phyloP scores from a whole-genome alignment of 192 early-diverging fungal species.

The Coemansia umbellata region DNA sequence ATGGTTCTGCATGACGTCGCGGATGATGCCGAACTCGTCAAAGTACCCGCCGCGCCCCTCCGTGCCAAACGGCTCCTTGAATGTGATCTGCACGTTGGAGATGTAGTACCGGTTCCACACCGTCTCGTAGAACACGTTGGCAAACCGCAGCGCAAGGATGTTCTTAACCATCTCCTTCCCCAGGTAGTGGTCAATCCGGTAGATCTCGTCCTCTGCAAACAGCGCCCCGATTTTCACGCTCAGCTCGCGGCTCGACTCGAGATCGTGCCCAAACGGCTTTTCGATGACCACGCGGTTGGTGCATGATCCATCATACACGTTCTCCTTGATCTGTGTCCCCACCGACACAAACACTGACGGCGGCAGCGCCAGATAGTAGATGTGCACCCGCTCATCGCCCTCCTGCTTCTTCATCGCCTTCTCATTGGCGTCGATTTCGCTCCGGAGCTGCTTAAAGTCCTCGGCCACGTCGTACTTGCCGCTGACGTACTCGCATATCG shows the following conservation, averaged over 20 bases:
- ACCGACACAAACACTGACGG: slow-evolving; percentile 93
- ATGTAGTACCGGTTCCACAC: slow-evolving; percentile 89
- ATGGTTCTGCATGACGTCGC: slow-evolving; percentile 95
- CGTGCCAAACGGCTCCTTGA: slow-evolving; percentile 97
- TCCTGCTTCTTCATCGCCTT: slow-evolving; percentile 27
- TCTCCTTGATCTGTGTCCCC: slow-evolving; percentile 63
- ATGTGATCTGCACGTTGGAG: slow-evolving; percentile 94
- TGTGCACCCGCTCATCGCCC: slow-evolving; percentile 57
- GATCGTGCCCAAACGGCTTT: slow-evolving; percentile 96
- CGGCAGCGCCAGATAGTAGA: slow-evolving; percentile 96
- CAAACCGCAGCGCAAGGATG: slow-evolving; percentile 88
- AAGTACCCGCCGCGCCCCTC: slow-evolving; percentile 98
- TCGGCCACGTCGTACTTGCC: slow-evolving; percentile 81
- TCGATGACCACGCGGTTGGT: slow-evolving; percentile 90
- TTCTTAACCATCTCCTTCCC: slow-evolving; percentile 99
- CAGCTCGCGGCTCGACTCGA: slow-evolving; percentile 75
- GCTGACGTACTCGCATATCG: slow-evolving; percentile 69
- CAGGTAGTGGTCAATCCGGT: slow-evolving; percentile 98
- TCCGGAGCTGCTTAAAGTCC: slow-evolving; percentile 67
- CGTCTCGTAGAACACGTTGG: slow-evolving; percentile 89
- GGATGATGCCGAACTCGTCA: slow-evolving; percentile 98
- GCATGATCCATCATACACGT: slow-evolving; percentile 62
- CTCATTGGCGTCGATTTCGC: slow-evolving; percentile 62
- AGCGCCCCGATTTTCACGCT: slow-evolving; percentile 65
- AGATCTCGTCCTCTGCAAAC: slow-evolving; percentile 92